Evolutionary conservation across 345 rosid genomes (phyloP).

Genomic region (Psidium friedrichsthalianum): DNA sequence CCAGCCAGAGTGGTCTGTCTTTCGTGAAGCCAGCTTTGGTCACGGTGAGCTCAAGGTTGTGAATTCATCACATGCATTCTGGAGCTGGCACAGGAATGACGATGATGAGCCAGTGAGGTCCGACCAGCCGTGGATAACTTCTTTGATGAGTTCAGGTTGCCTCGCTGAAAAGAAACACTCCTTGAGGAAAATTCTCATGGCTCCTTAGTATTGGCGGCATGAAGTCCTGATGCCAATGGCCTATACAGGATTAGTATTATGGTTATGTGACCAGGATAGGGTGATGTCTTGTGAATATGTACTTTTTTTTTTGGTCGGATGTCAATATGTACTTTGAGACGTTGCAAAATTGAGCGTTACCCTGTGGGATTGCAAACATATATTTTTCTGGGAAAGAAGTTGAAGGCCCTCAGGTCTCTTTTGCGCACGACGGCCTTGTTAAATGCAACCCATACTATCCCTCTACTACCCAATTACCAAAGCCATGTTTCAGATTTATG

Average conservation of each 20-base stretch:
- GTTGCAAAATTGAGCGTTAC: not conserved
- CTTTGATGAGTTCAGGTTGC: conserved; percentile 57
- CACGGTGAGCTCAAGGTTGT: conserved; percentile 77
- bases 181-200: conserved; percentile 40
- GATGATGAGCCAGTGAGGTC: conserved; percentile 86
- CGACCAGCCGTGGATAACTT: conserved; percentile 77
- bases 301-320: no score
- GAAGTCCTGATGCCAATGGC: not conserved
- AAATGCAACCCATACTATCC: not conserved
- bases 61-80: conserved; percentile 71
- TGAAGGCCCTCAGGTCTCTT: not conserved
- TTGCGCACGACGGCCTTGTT: not conserved
- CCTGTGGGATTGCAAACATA: not conserved
- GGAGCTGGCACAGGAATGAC: conserved; percentile 98
- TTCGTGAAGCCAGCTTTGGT: conserved; percentile 97
- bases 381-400: not conserved
- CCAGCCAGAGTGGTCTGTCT: conserved; percentile 78
- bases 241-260: not conserved
- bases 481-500: not conserved
- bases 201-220: conserved; percentile 9
- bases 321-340: not conserved
- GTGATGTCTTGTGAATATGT: not conserved
- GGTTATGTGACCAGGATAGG: not conserved
- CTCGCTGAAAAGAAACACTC: conserved; percentile 22
- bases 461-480: not conserved